Base-by-base conservation (phyloP, 139 green algal genomes). In the Chlamydomonas eustigma region DNA sequence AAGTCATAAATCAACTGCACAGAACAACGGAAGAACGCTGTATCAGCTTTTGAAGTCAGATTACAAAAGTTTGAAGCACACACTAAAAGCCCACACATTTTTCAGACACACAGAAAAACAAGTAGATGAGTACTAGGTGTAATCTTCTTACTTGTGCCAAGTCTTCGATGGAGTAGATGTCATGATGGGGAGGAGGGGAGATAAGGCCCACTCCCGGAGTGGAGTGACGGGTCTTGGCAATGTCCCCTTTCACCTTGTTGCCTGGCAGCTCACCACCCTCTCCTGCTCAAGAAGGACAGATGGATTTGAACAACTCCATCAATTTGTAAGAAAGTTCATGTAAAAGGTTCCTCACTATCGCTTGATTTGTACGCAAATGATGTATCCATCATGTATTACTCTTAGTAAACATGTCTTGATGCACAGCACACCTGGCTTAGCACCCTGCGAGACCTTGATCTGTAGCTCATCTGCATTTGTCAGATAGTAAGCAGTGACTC, bases 81-180 rank as follows among this genome's bases (percentile, higher is more conserved):
- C n/a, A n/a, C n/a, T n/a, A n/a, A n/a, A n/a, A n/a, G n/a, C n/a
- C n/a, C n/a, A n/a, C n/a, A n/a, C n/a, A n/a, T n/a, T n/a, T n/a
- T n/a, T n/a, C n/a, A 58, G 12, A 58, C 44, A 58, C 44, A 12
- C 12, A 58, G 44, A 58, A 18, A 18, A 18, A 58, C 12, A 18
- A 18, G 44, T 12, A 58, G 12, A 58, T 58, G 44, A 58, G 44
- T 18, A 58, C n/a, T n/a, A n/a, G n/a, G n/a, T n/a, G n/a, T n/a
- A n/a, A n/a, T n/a, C 44, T 58, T 86, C 98, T 99, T 51, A 99
- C 91, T 90, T 99, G 96, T 4, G 94, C 95, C 72, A 99, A 92
- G 78, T 99, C 96, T 89, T 99, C 96, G 74, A 99, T 99, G 74
- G 96, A 99, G 91, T 99, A 99, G 85, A 99, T 99, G 90, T 99